Evolutionary conservation across 192 early-diverging fungal species (phyloP).

Genomic region (Mortierella alpina): DNA sequence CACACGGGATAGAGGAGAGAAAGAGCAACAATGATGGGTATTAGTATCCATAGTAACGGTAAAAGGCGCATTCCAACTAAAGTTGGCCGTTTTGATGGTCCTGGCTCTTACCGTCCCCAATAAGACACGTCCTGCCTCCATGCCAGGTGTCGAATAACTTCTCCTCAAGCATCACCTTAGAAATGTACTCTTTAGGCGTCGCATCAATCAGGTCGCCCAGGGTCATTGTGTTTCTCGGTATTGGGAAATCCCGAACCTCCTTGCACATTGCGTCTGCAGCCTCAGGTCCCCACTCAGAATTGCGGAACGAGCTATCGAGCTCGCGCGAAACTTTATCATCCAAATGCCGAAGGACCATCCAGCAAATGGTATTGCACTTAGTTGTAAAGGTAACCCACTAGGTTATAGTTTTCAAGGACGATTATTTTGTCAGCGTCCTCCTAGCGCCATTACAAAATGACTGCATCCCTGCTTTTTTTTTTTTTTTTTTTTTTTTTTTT

Average conservation of each 20-base stretch:
- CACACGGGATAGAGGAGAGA: too few relatives aligned
- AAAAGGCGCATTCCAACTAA: too few relatives aligned
- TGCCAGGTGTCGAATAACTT: conserved; percentile 39
- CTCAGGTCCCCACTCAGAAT: conserved; percentile 40
- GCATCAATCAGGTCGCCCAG: conserved; percentile 28
- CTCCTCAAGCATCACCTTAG: conserved; percentile 46
- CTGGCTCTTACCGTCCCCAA: conserved; percentile 28
- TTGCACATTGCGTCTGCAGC: conserved; percentile 34
- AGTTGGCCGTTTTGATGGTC: background rate
- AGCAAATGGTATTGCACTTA: conserved; percentile 20
- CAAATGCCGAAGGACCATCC: conserved; percentile 36
- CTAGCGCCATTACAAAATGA: background rate
- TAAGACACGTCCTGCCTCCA: conserved; percentile 11
- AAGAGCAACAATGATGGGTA: too few relatives aligned
- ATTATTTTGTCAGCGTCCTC: background rate
- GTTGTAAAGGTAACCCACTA: conserved; percentile 36
- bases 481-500: too few relatives aligned
- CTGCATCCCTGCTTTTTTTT: too few relatives aligned
- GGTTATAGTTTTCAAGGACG: background rate
- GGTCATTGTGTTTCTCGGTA: conserved; percentile 1
- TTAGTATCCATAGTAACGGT: too few relatives aligned
- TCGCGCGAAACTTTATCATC: conserved; percentile 6
- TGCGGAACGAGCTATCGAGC: conserved; percentile 10
- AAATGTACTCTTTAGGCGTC: conserved; percentile 27
- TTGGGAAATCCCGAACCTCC: conserved; percentile 33